Base-by-base conservation (phyloP, 108 stramenopile genomes). In the Asterionellopsis glacialis region DNA sequence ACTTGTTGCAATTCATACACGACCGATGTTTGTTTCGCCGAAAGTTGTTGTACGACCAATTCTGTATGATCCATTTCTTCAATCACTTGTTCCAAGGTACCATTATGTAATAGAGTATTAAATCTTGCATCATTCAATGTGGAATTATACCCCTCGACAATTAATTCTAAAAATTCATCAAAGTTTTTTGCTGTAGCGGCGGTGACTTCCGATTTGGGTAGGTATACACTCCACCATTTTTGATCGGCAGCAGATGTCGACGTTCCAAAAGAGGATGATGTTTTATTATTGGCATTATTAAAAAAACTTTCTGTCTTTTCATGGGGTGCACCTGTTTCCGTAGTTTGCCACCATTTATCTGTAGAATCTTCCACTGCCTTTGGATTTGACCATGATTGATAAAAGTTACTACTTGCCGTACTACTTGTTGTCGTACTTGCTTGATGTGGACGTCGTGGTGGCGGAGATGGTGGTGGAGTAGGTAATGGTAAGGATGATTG, bases 41-140 rank as follows among this genome's bases (percentile, higher is more conserved):
- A 54, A 41, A 93, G 66, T 11, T 85, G 83, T 27, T 77, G 56
- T 18, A 90, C 83, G 23, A 88, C 80, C 18, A 89, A 42, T 24
- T 85, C 74, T 0, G 84, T 80, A 45, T 90, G 88, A 41, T 90
- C 87, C 83, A 90, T 81, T 70, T 93, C 92, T 28, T 82, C 70
- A 11, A 75, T 79, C 23, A 93, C 74, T 9, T 89, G 80, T 15
- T 83, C 83, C n/a, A 84, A 53, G 10, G 77, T 69, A 3, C 84
- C 88, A 39, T 63, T 75, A 14, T 52, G 59, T 43, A 93, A 55
- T 63, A 93, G 41, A 16, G 55, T 49, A 7, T 59, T 54, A n/a
- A 89, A 65, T 12, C 75, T 59, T 11, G 68, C 61, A 52, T 93
- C 91, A 43, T 87, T 72, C n/a, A 74, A 64, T 15, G 54, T 59